A percentile compares a stretch with the other conserved stretches of the same genome.
Conservation (phyloP, 2,329 filamentous ascomycete genomes). For the Epicoccum sorghinum region DNA sequence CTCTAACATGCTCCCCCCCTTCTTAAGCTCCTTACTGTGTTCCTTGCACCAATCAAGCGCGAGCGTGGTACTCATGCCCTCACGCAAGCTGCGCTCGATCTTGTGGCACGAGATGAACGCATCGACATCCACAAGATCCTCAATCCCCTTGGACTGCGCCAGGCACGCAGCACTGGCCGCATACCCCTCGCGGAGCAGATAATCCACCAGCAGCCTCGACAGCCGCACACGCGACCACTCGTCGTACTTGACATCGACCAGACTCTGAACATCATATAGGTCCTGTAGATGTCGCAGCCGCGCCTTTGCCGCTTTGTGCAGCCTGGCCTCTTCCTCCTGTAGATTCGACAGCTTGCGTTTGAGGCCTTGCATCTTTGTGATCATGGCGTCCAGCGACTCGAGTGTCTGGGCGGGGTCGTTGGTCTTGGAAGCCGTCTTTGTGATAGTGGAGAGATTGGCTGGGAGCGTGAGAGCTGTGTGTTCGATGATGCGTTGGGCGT, state of each 20-base stretch:
- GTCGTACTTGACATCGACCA: slow-evolving; percentile 94
- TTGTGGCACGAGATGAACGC: slow-evolving; percentile 83
- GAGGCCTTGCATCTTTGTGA: slow-evolving; percentile 80
- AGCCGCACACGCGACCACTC: slow-evolving; percentile 82
- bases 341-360: slow-evolving; percentile 84
- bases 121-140: slow-evolving; percentile 83
- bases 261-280: slow-evolving; percentile 76
- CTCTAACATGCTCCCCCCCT: slow-evolving; percentile 86
- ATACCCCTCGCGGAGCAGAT: slow-evolving; percentile 84
- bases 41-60: slow-evolving; percentile 90
- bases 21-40: slow-evolving; percentile 90
- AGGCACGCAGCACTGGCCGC: slow-evolving; percentile 76
- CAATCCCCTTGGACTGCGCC: slow-evolving; percentile 75
- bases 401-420: slow-evolving; percentile 58
- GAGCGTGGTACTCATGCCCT: slow-evolving; percentile 71
- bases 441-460: slow-evolving; percentile 59
- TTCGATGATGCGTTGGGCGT: slow-evolving; percentile 77
- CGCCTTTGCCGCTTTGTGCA: slow-evolving; percentile 77
- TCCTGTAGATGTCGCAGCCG: slow-evolving; percentile 81
- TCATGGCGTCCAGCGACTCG: slow-evolving; percentile 81
- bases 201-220: slow-evolving; percentile 88
- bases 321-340: slow-evolving; percentile 77
- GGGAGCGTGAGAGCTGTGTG: slow-evolving; percentile 70
- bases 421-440: slow-evolving; percentile 68
- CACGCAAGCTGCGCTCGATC: slow-evolving; percentile 74